phyloP scores from a whole-genome alignment of 73 alveolate species.

The Symbiodinium pilosum region DNA sequence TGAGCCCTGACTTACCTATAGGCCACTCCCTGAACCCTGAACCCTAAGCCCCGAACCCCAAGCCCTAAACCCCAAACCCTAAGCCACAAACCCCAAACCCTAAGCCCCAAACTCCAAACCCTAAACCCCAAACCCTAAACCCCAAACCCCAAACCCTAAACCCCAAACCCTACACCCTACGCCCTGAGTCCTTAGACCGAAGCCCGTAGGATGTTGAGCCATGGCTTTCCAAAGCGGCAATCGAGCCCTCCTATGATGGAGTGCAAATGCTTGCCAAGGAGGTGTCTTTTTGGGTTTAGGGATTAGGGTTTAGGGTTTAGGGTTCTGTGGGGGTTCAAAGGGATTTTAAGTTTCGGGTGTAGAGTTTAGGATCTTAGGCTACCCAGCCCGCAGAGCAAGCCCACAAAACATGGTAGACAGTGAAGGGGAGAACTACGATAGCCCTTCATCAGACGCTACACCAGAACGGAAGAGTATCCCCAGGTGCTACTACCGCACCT shows the following conservation, averaged over 20 bases:
- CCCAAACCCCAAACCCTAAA: neutral
- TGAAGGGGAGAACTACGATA: too few relatives aligned
- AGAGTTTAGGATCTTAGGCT: neutral
- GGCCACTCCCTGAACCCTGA: too few relatives aligned
- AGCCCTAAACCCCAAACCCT: neutral
- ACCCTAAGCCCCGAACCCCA: neutral
- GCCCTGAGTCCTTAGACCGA: neutral
- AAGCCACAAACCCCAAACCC: neutral
- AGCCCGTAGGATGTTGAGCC: neutral
- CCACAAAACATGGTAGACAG: too few relatives aligned
- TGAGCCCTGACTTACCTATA: too few relatives aligned
- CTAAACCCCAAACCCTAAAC: neutral
- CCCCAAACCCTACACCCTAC: neutral
- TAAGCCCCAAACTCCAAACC: neutral
- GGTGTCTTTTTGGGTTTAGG: neutral
- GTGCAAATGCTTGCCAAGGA: too few relatives aligned
- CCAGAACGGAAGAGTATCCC: too few relatives aligned
- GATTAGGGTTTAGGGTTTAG: neutral
- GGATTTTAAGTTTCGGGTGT: neutral
- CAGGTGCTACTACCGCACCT: neutral
- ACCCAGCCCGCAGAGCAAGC: too few relatives aligned
- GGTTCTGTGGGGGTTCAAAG: neutral
- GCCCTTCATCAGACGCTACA: too few relatives aligned
- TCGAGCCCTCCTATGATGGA: too few relatives aligned
- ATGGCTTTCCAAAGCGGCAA: too few relatives aligned